Evolutionary conservation across 495 filamentous ascomycete species (phyloP).

Genomic region (Hypoxylon lienhwacheense): DNA sequence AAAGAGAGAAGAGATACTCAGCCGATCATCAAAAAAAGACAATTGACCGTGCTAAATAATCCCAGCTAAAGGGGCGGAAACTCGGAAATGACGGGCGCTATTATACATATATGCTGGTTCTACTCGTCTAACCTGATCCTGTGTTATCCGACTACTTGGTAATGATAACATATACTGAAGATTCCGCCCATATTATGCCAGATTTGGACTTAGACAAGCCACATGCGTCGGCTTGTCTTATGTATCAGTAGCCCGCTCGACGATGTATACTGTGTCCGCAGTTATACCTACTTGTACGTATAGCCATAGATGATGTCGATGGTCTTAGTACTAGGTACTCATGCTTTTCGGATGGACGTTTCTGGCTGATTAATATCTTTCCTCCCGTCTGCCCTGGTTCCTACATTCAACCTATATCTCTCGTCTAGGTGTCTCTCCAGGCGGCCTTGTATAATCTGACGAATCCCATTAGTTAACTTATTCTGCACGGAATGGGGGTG

Average conservation of each 20-base stretch:
- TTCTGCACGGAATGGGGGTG: conserved; percentile 1
- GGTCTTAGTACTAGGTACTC: conserved; percentile 5
- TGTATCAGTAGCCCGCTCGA: conserved; percentile 2
- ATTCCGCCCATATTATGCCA: conserved; percentile 2
- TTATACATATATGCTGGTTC: conserved; percentile 1
- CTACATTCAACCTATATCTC: background rate
- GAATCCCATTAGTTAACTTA: conserved; percentile 1
- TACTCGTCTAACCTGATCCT: background rate
- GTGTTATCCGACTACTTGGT: conserved; percentile 2
- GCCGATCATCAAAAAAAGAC: conserved; percentile 9
- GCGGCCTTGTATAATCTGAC: background rate
- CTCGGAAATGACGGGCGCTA: conserved; percentile 2
- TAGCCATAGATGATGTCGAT: conserved; percentile 5
- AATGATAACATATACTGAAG: conserved; percentile 2
- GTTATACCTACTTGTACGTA: conserved; percentile 13
- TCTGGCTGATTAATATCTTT: background rate
- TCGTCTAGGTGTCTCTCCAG: background rate
- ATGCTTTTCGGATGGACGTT: conserved; percentile 1
- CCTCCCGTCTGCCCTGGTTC: background rate
- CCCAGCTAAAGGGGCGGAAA: background rate
- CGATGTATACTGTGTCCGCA: conserved; percentile 9
- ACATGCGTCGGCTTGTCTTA: conserved; percentile 6
- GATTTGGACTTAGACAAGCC: conserved; percentile 17
- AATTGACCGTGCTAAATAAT: conserved; percentile 5
- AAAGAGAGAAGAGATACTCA: conserved; percentile 12